Evolutionary conservation across 768 basidiomycete genomes (phyloP).

Genomic region (Lentinus brumalis): DNA sequence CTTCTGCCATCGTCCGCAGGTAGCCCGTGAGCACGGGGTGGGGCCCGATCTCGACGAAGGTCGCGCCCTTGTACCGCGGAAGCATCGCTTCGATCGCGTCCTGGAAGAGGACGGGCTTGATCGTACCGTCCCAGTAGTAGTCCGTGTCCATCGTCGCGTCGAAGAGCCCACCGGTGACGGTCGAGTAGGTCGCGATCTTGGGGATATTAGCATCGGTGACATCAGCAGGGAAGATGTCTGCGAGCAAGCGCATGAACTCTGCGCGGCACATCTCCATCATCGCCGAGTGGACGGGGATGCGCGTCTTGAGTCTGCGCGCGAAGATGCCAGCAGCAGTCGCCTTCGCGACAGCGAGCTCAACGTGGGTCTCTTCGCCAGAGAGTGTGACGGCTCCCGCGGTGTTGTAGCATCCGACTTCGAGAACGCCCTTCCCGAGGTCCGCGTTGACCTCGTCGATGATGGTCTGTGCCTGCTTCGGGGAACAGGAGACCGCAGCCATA

Average conservation of each 20-base stretch:
- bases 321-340: conserved; percentile 34
- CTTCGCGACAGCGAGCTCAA: conserved; percentile 35
- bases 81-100: conserved; percentile 32
- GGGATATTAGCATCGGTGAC: conserved; percentile 26
- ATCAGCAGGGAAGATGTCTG: conserved; percentile 36
- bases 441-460: conserved; percentile 28
- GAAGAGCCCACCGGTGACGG: conserved; percentile 33
- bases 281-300: conserved; percentile 41
- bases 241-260: conserved; percentile 30
- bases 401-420: conserved; percentile 47
- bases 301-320: conserved; percentile 39
- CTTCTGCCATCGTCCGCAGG: conserved; percentile 27
- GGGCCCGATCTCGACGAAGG: conserved; percentile 42
- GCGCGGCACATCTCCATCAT: conserved; percentile 40
- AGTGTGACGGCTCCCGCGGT: conserved; percentile 40
- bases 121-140: conserved; percentile 45
- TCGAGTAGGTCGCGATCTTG: conserved; percentile 39
- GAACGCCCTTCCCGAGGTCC: conserved; percentile 17
- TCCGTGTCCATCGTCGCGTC: conserved; percentile 33
- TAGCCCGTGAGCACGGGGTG: conserved; percentile 44
- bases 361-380: conserved; percentile 31
- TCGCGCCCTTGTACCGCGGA: conserved; percentile 24
- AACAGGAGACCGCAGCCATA: conserved; percentile 48
- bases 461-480: conserved; percentile 28
- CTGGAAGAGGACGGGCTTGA: conserved; percentile 41